phyloP scores from a whole-genome alignment of 768 basidiomycete genomes.

The Paxillus involutus region DNA sequence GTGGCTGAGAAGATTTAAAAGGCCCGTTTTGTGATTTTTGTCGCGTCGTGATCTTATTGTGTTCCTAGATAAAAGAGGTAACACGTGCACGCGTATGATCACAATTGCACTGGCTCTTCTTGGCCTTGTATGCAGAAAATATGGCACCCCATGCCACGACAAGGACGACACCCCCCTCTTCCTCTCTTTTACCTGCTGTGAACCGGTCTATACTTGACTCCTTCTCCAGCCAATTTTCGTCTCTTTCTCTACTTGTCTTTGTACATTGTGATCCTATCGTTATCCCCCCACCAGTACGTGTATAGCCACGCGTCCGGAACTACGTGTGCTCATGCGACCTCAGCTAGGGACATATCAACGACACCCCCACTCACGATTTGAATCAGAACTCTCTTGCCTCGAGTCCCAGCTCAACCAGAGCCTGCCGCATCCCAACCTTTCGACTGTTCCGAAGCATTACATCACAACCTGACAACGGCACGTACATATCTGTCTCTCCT shows the following conservation, averaged over 20 bases:
- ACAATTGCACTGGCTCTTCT: constrained; percentile 21
- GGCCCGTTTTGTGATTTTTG: background rate
- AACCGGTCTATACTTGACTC: constrained; percentile 1
- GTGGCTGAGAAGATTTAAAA: background rate
- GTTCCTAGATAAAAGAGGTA: constrained; percentile 20
- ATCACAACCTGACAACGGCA: constrained; percentile 1
- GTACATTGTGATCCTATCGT: background rate
- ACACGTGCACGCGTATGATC: constrained; percentile 9
- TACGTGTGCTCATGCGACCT: constrained; percentile 6
- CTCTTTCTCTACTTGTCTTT: background rate
- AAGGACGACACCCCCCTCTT: background rate
- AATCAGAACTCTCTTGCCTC: background rate
- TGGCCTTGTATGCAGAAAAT: constrained; percentile 6
- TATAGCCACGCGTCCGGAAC: constrained; percentile 7
- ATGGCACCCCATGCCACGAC: constrained; percentile 8
- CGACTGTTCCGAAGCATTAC: background rate
- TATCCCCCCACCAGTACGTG: background rate
- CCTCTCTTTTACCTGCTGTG: background rate
- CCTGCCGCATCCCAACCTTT: background rate
- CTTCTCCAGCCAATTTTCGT: background rate
- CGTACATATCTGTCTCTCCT: background rate
- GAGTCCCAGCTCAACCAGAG: background rate
- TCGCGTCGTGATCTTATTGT: constrained; percentile 24
- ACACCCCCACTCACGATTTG: background rate
- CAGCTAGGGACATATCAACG: constrained; percentile 3